Percentiles rank a stretch among this genome's conserved stretches.
Evolutionary conservation across 2,329 filamentous ascomycete species (phyloP).

Genomic region (Metarhizium rileyi): DNA sequence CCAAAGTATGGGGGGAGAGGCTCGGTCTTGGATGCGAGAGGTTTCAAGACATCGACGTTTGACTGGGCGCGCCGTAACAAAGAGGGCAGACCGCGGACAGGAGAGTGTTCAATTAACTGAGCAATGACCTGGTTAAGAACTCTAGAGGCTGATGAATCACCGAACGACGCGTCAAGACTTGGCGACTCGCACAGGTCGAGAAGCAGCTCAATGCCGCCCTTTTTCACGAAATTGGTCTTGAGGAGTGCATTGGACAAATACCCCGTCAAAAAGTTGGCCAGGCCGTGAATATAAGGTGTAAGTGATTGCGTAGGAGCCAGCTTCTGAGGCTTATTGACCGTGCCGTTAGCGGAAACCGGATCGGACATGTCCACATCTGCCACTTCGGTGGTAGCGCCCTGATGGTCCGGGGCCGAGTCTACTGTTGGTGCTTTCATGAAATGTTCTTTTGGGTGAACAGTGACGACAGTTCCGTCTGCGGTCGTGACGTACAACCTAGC

Average conservation of each 20-base stretch:
- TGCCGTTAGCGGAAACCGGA: slow-evolving; percentile 19
- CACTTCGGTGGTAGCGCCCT: slow-evolving; percentile 24
- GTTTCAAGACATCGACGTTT: slow-evolving; percentile 57
- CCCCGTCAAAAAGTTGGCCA: slow-evolving; percentile 63
- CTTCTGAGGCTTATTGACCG: slow-evolving; percentile 8
- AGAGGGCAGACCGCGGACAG: slow-evolving; percentile 72
- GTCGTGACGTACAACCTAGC: slow-evolving; percentile 64
- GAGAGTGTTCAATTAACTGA: slow-evolving; percentile 68
- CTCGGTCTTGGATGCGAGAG: slow-evolving; percentile 45
- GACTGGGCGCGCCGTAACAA: slow-evolving; percentile 65
- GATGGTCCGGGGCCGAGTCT: slow-evolving; percentile 28
- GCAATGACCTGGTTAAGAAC: slow-evolving; percentile 66
- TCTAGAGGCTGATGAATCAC: slow-evolving; percentile 56
- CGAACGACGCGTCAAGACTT: slow-evolving; percentile 55
- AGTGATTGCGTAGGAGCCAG: slow-evolving; percentile 30
- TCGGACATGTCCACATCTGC: slow-evolving; percentile 60
- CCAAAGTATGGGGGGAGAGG: slow-evolving; percentile 59
- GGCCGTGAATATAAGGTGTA: slow-evolving; percentile 62
- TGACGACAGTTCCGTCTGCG: slow-evolving; percentile 41
- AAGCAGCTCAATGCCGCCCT: slow-evolving; percentile 72
- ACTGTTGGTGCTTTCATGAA: slow-evolving; percentile 16
- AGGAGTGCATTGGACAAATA: slow-evolving; percentile 68
- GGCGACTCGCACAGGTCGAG: slow-evolving; percentile 77
- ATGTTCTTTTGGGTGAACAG: slow-evolving; percentile 42
- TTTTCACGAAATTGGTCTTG: slow-evolving; percentile 64